Base-by-base conservation (phyloP, 352 stramenopile species). In the Thraustochytrium sp. region DNA sequence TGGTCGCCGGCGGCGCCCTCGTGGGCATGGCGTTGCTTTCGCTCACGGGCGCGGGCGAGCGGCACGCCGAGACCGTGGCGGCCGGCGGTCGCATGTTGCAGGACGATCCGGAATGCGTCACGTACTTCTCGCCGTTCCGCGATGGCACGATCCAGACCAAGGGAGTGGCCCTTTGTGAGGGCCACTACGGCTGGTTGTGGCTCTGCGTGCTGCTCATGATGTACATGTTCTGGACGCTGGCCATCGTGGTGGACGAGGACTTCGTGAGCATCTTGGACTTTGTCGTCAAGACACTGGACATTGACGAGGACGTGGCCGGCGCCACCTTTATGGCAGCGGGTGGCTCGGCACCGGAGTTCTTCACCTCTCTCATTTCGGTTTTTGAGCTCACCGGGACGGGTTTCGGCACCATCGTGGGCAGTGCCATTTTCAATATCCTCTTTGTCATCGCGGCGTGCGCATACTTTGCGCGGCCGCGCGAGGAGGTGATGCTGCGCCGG, bases 391-490 rank as follows among this genome's bases (percentile, higher is more conserved):
- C 80, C 26, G 89, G 92, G 61, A 89, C 93, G 61, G 92, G 92
- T 11, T 93, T 94, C 84, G 91, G 92, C 72, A 95, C 92, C 29
- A 94, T 95, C 86, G 90, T 95, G 5, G 92, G 92, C 46, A 91
- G 85, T 9, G 92, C 91, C 11, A 88, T 93, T 40, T 95, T 95
- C 85, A 95, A 95, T 86, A 89, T 94, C 11, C 85, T 95, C 2
- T 92, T 94, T 76, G 91, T 95, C 36, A 93, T 94, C 84, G 91
- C 85, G 26, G 87, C 91, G 76, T 93, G 90, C 76, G 88, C 88
- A 42, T 84, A 88, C 48, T 77, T 77, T 34, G 85, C 18, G 3
- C 62, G 62, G 8, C 62, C 62, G 8, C 62, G 62, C n/a, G n/a
- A 75, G 1, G 62, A 75, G 23, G 62, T 75, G 11, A 23, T 75